A percentile compares a stretch with the other conserved stretches of the same genome.
Conservation (phyloP, 2,329 filamentous ascomycete species). For the Cordyceps tenuipes region DNA sequence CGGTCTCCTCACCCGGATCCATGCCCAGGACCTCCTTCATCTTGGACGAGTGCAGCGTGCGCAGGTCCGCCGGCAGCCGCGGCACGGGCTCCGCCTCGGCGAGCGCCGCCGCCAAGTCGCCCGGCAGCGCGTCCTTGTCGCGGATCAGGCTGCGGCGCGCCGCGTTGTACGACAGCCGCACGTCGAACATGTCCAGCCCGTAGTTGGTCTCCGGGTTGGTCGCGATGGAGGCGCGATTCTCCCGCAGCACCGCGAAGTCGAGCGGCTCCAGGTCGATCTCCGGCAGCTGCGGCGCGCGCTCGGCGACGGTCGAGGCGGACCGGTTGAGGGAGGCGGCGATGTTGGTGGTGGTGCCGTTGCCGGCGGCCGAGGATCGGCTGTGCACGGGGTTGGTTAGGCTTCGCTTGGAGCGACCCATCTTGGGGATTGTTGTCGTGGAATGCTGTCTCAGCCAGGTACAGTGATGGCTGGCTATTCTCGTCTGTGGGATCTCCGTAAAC, state of each 20-base stretch:
- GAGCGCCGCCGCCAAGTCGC: neutral
- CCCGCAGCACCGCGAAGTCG: constrained; percentile 8
- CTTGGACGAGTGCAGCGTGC: constrained; percentile 9
- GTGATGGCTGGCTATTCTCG: neutral
- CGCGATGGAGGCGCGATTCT: constrained; percentile 6
- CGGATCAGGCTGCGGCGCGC: constrained; percentile 11
- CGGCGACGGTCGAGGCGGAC: constrained; percentile 1
- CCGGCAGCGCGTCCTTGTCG: constrained; percentile 5
- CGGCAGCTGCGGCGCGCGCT: constrained; percentile 5
- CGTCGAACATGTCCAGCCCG: constrained; percentile 9
- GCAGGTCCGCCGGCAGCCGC: neutral
- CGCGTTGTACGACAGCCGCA: constrained; percentile 8
- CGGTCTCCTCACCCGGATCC: constrained; percentile 8
- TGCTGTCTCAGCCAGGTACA: neutral
- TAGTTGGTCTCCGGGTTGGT: constrained; percentile 5
- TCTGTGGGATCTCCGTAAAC: too few relatives aligned
- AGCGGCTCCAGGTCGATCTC: constrained; percentile 10
- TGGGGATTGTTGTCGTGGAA: neutral
- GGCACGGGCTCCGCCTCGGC: neutral
- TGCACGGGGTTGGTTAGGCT: constrained; percentile 4
- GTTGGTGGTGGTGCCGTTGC: neutral
- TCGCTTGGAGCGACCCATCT: constrained; percentile 7
- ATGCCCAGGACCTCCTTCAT: constrained; percentile 10
- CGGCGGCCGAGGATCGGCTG: neutral
- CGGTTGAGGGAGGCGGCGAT: neutral